Conservation (phyloP, 306 rosid genomes). For the Acacia confusa region DNA sequence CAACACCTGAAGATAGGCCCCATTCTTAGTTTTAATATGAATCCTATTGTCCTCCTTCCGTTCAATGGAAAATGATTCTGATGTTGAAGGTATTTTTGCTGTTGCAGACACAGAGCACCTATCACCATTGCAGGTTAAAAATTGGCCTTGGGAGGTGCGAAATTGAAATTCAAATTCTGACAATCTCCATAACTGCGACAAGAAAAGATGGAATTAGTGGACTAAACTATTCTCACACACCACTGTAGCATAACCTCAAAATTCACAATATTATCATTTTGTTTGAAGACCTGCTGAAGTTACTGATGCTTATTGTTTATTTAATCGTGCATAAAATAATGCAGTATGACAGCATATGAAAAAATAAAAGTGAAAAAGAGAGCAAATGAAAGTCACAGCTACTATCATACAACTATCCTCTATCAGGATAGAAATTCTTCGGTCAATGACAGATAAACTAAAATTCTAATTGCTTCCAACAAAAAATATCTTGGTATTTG, state of each 20-base stretch:
- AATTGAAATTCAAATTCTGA: conserved; percentile 72
- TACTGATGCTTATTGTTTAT: background rate
- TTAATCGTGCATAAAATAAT: conserved; percentile 2
- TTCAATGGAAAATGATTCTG: conserved; percentile 64
- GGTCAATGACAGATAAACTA: conserved; percentile 5
- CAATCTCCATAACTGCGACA: conserved; percentile 78
- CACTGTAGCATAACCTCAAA: conserved; percentile 1
- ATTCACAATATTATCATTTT: conserved; percentile 1
- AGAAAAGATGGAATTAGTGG: background rate
- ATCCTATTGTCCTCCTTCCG: conserved; percentile 50
- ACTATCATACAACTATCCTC: background rate
- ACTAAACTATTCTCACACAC: conserved; percentile 15
- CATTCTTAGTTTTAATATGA: conserved; percentile 64
- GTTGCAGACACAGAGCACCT: conserved; percentile 67
- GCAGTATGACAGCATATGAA: conserved; percentile 15
- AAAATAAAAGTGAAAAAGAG: background rate
- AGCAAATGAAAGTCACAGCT: conserved; percentile 21
- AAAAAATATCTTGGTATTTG: background rate
- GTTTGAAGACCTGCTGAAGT: background rate
- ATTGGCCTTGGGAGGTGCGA: conserved; percentile 65
- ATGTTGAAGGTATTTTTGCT: conserved; percentile 53
- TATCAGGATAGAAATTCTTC: conserved; percentile 13
- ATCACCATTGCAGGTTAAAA: conserved; percentile 66
- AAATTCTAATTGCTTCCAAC: conserved; percentile 11
- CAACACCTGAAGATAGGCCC: conserved; percentile 74